Conservation (phyloP, 1,284 basidiomycete species). For the Wallemia ichthyophaga region DNA sequence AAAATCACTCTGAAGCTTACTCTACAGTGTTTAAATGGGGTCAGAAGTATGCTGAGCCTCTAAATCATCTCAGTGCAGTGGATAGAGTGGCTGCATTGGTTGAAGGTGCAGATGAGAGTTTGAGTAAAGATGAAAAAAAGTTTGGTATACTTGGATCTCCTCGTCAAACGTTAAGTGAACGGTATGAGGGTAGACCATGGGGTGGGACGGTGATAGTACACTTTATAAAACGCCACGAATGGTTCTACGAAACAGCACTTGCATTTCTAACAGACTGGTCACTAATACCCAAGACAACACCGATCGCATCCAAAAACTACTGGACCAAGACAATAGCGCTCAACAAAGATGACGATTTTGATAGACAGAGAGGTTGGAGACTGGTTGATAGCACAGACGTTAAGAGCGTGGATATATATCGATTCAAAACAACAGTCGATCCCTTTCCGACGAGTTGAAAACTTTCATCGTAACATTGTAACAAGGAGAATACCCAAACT, state of each 20-base stretch:
- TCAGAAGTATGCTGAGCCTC: slow-evolving; percentile 39
- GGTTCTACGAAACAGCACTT: slow-evolving; percentile 77
- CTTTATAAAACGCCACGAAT: slow-evolving; percentile 84
- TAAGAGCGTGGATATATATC: background rate
- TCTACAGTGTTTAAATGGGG: slow-evolving; percentile 71
- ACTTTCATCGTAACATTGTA: background rate
- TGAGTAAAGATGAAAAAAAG: slow-evolving; percentile 5
- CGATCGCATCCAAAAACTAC: background rate
- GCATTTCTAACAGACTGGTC: slow-evolving; percentile 26
- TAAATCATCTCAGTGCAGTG: slow-evolving; percentile 30
- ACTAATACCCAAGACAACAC: background rate
- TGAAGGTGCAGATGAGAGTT: slow-evolving; percentile 36
- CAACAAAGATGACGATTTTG: background rate
- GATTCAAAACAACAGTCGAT: background rate
- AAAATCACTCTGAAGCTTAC: slow-evolving; percentile 27
- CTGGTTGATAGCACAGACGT: background rate
- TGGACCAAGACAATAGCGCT: background rate
- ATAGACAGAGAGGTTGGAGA: background rate
- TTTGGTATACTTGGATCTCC: slow-evolving; percentile 5
- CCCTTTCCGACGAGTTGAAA: background rate
- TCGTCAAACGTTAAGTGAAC: slow-evolving; percentile 21
- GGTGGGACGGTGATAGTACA: slow-evolving; percentile 89
- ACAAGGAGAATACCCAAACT: background rate
- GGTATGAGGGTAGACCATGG: slow-evolving; percentile 29
- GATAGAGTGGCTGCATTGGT: slow-evolving; percentile 74